Evolutionary conservation across 2,329 filamentous ascomycete genomes (phyloP), one percentile per base, ranked within the genome.

Genomic region (Talaromyces sp.): DNA sequence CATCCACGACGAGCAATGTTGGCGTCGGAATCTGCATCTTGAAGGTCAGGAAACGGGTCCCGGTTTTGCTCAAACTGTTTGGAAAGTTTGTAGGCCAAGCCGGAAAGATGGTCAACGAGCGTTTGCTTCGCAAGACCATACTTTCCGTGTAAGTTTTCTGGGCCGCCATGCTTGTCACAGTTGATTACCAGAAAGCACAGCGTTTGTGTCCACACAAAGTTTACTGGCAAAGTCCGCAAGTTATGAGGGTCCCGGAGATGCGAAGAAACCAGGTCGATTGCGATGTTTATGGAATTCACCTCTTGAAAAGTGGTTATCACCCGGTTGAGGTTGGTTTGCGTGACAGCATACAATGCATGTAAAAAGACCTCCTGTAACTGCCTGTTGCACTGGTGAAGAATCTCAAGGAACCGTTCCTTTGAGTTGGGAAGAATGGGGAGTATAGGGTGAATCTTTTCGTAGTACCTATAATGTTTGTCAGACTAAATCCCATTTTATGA

Each of bases 171-270:
- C 9, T 71, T 68, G 54, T 79, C 77, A 60, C 75, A 76, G 51
- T 80, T 78, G 10, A 79, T 70, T 18, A 77, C 72, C 72, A 79
- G 74, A 23, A 79, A 66, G 8, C 75, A 68, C 56, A 78, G 67
- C 34, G 72, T 73, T 63, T 79, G 77, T n/a, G 79, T 69, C 68
- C 74, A 76, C 27, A 79, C 67, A 30, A 79, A 59, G 61, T 79
- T 79, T 40, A 72, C 69, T 1, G 74, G 67, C 3, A 70, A 69
- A 7, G 72, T 67, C 16, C 76, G 73, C 30, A 73, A 65, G 30
- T 73, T 66, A 18, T 73, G 69, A 18, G 73, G 71, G 57, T 78
- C 75, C 9, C 75, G 74, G 27, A 75, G 73, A 60, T 75, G 72
- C 47, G 73, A 73, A 36, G 75, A 65, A n/a, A 78, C 62, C 36